phyloP scores from a whole-genome alignment of 2,329 filamentous ascomycete species.

The Neonectria hederae region DNA sequence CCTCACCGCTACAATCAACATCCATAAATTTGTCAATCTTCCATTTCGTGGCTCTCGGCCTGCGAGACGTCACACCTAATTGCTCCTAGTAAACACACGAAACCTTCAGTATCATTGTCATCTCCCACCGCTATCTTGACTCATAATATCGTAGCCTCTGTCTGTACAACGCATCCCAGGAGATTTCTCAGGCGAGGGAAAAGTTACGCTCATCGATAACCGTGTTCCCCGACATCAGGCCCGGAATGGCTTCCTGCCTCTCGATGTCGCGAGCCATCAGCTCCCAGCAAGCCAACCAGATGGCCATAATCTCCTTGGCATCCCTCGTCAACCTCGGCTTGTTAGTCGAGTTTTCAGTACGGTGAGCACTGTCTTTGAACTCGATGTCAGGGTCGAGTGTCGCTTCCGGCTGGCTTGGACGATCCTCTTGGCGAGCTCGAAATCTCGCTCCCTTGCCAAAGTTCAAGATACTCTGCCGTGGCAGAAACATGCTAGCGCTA shows the following conservation, averaged over 20 bases:
- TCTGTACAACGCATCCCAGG: slow-evolving; percentile 20
- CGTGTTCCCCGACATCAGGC: slow-evolving; percentile 50
- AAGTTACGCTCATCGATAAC: slow-evolving; percentile 53
- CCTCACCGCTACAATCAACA: slow-evolving; percentile 11
- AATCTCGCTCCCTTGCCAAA: slow-evolving; percentile 51
- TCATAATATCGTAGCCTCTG: slow-evolving; percentile 24
- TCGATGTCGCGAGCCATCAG: slow-evolving; percentile 50
- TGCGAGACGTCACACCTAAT: slow-evolving; percentile 32
- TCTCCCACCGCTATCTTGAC: slow-evolving; percentile 24
- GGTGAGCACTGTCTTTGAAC: slow-evolving; percentile 29
- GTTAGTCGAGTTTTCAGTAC: slow-evolving; percentile 17
- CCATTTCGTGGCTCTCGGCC: slow-evolving; percentile 34
- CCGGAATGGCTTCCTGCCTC: slow-evolving; percentile 47
- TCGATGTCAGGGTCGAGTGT: slow-evolving; percentile 39
- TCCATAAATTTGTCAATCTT: slow-evolving; percentile 15
- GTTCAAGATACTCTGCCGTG: slow-evolving; percentile 61
- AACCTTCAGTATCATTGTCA: slow-evolving; percentile 23
- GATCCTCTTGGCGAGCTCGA: slow-evolving; percentile 15
- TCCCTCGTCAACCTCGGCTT: slow-evolving; percentile 17
- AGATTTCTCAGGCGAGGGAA: slow-evolving; percentile 14
- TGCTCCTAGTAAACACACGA: slow-evolving; percentile 33
- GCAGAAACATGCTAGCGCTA: slow-evolving; percentile 62
- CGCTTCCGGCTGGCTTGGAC: slow-evolving; percentile 36
- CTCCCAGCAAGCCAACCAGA: slow-evolving; percentile 50
- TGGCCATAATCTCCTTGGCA: slow-evolving; percentile 38